Evolutionary conservation across 129 eudicot species (phyloP), one percentile per base, ranked within the genome.

Genomic region (Helichrysum umbraculigerum): DNA sequence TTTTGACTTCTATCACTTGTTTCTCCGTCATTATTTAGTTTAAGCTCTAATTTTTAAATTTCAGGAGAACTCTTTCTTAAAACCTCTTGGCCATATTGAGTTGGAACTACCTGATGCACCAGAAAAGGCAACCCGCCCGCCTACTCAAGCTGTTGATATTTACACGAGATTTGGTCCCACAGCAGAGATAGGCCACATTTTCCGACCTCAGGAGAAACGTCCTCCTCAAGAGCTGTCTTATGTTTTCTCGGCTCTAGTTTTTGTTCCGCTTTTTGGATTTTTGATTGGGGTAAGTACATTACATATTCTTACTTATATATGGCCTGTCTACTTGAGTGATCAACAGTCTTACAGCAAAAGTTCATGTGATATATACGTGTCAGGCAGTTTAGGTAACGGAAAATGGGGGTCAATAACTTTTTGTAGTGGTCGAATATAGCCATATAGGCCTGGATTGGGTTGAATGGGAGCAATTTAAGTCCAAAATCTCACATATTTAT

Each of bases 191-290:
- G 15, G 64, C 59, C 97, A 94, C 80, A 86, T 94, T 66, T 94
- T 94, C 79, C 84, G 97, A 82, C 77, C 68, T 80, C 97, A 97
- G 21, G 98, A 94, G 68, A 94, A 94, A 77, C 90, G 84, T 32
- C 98, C 98, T 56, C 86, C 93, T 56, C 89, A 76, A 76, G 90
- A 88, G 75, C 83, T 94, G 30, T 91, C 96, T 69, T 84, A 84
- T 81, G 91, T 84, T 71, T 94, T 94, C 88, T 83, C 83, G 84
- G 86, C 89, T 81, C 89, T 94, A 17, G 87, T 88, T 79, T 75
- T 87, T 65, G 50, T 91, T 66, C 97, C 97, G 19, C 78, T 94
- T 60, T 54, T 84, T 4, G 98, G 89, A 17, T 91, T 94, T 84
- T 83, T 94, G 78, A 76, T 85, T 86, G 98, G 97, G 96, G 98